A percentile compares a stretch with the other conserved stretches of the same genome.
Evolutionary conservation across 2,329 filamentous ascomycete genomes (phyloP).

Genomic region (Parascedosporium putredinis): DNA sequence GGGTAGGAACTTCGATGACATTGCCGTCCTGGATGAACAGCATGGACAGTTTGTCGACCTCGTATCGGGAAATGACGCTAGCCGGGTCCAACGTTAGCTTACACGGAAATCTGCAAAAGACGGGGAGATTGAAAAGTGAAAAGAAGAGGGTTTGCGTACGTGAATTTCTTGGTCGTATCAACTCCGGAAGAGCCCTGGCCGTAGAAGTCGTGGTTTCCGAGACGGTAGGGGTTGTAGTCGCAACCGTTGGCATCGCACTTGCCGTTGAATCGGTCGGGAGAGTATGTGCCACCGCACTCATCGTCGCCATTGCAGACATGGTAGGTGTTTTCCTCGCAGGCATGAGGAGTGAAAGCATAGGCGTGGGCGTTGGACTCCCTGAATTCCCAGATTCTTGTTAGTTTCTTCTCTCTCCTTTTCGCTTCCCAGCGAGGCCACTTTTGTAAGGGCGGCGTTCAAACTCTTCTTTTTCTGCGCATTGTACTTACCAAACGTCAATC

Average conservation of each 20-base stretch:
- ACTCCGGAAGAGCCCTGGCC: conserved; percentile 41
- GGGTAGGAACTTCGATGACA: conserved; percentile 35
- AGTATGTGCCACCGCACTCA: conserved; percentile 38
- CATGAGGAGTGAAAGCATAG: conserved; percentile 45
- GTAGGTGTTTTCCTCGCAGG: conserved; percentile 35
- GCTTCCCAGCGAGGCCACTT: not conserved
- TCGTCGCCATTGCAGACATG: conserved; percentile 18
- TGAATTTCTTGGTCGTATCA: conserved; percentile 46
- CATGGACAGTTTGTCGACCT: conserved; percentile 8
- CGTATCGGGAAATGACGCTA: conserved; percentile 9
- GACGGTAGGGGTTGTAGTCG: conserved; percentile 55
- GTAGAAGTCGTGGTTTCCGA: conserved; percentile 50
- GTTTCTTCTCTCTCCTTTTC: not conserved
- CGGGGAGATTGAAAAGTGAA: not conserved
- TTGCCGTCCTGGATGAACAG: conserved; percentile 51
- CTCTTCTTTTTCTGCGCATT: not conserved
- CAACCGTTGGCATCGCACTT: conserved; percentile 55
- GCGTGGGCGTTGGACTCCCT: conserved; percentile 45
- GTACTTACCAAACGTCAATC: conserved; percentile 39
- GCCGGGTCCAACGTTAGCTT: not conserved
- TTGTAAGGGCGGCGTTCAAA: too few relatives aligned
- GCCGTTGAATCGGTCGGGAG: conserved; percentile 40
- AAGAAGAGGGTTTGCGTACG: conserved; percentile 12
- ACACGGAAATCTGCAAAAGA: not conserved
- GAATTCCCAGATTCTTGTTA: not conserved